Percentiles rank a stretch among this genome's conserved stretches.
Conservation (phyloP, 2,329 filamentous ascomycete species). For the Colletotrichum simmondsii region DNA sequence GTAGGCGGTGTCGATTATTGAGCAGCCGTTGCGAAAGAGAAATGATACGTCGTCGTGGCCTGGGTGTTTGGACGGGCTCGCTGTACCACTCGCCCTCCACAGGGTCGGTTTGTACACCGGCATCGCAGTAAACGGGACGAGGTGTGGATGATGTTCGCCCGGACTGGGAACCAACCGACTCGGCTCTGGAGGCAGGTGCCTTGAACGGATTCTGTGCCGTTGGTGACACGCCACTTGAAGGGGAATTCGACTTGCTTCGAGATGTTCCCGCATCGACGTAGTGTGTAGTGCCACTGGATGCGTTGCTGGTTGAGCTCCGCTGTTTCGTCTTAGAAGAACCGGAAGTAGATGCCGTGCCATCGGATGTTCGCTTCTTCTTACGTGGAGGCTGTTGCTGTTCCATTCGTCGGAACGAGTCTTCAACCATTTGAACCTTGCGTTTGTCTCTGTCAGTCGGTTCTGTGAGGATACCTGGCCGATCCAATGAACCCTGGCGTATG, state of each 20-base stretch:
- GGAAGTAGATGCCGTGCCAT: conserved; percentile 51
- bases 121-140: conserved; percentile 60
- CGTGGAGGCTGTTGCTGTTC: conserved; percentile 65
- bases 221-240: conserved; percentile 54
- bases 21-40: conserved; percentile 65
- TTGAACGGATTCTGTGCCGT: conserved; percentile 43
- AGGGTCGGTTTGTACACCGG: conserved; percentile 64
- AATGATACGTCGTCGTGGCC: conserved; percentile 60
- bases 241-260: conserved; percentile 64
- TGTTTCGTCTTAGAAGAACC: conserved; percentile 40
- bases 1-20: conserved; percentile 57
- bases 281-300: conserved; percentile 38
- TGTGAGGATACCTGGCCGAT: conserved; percentile 69
- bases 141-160: conserved; percentile 52
- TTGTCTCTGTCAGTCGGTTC: conserved; percentile 75
- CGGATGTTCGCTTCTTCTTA: conserved; percentile 73
- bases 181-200: conserved; percentile 40
- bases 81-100: conserved; percentile 66
- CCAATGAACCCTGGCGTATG: conserved; percentile 67
- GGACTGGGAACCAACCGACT: conserved; percentile 44
- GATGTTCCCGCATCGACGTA: conserved; percentile 66
- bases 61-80: conserved; percentile 45
- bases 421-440: conserved; percentile 73
- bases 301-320: conserved; percentile 36
- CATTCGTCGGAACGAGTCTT: conserved; percentile 72